These are phyloP conservation scores for Rhodotorula glutinis DNA, from an alignment of 1,284 basidiomycete genomes.

Conservation along the genomic window DNA sequence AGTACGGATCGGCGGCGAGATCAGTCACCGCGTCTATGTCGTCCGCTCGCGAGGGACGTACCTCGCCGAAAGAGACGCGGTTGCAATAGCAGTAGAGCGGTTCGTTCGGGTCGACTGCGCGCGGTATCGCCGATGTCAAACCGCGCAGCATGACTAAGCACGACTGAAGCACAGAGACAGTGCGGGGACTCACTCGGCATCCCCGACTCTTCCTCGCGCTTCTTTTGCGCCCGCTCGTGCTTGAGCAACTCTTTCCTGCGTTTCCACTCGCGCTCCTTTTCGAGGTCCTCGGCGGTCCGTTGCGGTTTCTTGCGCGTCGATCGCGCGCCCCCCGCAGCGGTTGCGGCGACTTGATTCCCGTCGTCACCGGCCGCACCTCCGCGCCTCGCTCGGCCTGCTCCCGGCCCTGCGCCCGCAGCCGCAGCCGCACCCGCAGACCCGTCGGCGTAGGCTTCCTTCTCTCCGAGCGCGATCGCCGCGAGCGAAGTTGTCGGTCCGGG, in stretches of 20 bases:
- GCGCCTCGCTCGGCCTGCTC: neutral
- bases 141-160: too few species aligned
- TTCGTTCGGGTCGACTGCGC: conserved; percentile 39
- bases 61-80: conserved; percentile 38
- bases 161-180: neutral
- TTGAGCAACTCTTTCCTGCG: conserved; percentile 8
- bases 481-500: conserved; percentile 21
- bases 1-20: neutral
- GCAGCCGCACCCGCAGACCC: neutral
- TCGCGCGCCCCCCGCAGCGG: conserved; percentile 7
- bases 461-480: conserved; percentile 32
- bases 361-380: conserved; percentile 4
- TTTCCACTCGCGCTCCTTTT: conserved; percentile 20
- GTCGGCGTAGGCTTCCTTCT: conserved; percentile 25
- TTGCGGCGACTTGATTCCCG: conserved; percentile 3
- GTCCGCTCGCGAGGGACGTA: neutral
- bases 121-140: too few species aligned
- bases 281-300: conserved; percentile 5
- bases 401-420: neutral
- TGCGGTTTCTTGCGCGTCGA: neutral
- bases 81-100: conserved; percentile 42
- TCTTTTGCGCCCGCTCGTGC: conserved; percentile 3
- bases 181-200: conserved; percentile 11
- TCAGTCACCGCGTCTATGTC: neutral
- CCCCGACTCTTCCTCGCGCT: conserved; percentile 5